Conservation (phyloP, 257 asterid genomes). For the Lantana camara region DNA sequence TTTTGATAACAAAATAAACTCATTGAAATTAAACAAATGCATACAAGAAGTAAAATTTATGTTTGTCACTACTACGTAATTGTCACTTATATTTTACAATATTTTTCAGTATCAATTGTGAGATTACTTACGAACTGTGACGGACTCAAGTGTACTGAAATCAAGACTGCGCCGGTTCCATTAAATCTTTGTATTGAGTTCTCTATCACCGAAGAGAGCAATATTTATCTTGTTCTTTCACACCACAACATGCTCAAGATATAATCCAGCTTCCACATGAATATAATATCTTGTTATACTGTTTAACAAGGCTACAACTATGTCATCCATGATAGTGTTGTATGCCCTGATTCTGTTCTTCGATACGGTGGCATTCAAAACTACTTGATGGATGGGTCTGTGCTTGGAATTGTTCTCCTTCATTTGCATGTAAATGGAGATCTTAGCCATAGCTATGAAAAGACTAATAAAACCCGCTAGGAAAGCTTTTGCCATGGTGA, state of each 20-base stretch:
- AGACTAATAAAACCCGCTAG: too few relatives aligned
- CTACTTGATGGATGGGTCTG: too few relatives aligned
- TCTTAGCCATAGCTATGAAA: too few relatives aligned
- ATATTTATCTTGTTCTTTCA: neutral
- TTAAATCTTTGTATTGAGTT: neutral
- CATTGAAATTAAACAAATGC: too few relatives aligned
- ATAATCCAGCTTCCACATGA: neutral
- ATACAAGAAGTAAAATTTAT: too few relatives aligned
- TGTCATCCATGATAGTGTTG: neutral
- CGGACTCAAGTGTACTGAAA: neutral
- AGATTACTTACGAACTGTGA: slow-evolving; percentile 3
- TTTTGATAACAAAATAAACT: too few relatives aligned
- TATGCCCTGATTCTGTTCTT: neutral
- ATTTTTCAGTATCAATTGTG: too few relatives aligned
- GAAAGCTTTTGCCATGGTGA: too few relatives aligned
- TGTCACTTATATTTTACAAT: too few relatives aligned
- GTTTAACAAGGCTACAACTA: neutral
- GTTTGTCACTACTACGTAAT: too few relatives aligned
- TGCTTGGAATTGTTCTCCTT: too few relatives aligned
- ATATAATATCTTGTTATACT: neutral
- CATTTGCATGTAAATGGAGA: too few relatives aligned
- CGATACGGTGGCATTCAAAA: neutral
- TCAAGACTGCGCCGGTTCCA: neutral
- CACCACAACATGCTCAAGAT: neutral
- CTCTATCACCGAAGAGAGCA: neutral